Percentiles rank a stretch among this genome's conserved stretches.
phyloP scores from a whole-genome alignment of 2,329 filamentous ascomycete genomes.

The Cadophora malorum region DNA sequence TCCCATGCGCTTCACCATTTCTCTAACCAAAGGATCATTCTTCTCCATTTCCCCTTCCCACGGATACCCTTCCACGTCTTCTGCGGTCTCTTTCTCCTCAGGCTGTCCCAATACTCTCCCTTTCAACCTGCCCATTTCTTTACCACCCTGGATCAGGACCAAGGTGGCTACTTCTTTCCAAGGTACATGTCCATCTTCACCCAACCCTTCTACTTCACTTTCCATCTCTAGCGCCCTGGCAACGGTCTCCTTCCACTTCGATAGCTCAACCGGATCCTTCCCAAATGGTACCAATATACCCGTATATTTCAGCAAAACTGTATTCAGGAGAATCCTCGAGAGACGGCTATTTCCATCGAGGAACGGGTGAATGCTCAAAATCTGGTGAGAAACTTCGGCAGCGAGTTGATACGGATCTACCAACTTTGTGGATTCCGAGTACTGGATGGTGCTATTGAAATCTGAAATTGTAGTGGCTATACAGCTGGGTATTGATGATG shows the following conservation, averaged over 20 bases:
- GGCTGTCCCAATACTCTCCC: background rate
- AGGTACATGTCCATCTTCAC: background rate
- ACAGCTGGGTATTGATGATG: background rate
- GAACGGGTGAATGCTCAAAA: background rate
- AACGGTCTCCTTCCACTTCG: constrained; percentile 1
- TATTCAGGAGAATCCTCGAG: background rate
- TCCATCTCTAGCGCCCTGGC: background rate
- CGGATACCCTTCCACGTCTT: background rate
- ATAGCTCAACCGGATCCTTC: background rate
- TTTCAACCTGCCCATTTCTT: background rate
- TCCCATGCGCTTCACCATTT: background rate
- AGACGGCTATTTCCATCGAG: background rate
- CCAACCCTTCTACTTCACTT: background rate
- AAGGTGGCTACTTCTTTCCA: background rate
- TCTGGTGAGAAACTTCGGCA: background rate
- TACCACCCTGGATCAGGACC: background rate
- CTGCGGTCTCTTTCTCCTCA: too few relatives aligned
- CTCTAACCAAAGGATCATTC: background rate
- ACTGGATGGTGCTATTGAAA: background rate
- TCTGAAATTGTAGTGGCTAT: background rate
- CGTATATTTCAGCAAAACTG: background rate
- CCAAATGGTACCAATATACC: background rate
- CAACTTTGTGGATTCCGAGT: background rate
- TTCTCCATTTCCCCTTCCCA: background rate
- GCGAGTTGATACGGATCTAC: background rate